These are phyloP conservation scores for Martiniozyma asiatica DNA, from an alignment of 1,139 yeast genomes.

Conservation along the genomic window DNA sequence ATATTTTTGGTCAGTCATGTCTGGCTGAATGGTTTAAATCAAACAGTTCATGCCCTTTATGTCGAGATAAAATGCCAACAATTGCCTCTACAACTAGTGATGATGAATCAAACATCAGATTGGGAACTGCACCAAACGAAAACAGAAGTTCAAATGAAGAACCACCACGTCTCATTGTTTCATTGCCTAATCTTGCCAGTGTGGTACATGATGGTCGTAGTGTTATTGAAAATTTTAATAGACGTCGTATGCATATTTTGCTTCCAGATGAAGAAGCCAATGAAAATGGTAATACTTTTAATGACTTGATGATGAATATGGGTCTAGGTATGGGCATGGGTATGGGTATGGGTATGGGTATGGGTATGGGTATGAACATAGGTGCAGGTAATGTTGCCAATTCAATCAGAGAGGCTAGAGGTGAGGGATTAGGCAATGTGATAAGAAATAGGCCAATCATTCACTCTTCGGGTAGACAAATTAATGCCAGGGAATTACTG, in stretches of 20 bases:
- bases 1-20: constrained; percentile 24
- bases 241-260: constrained; percentile 18
- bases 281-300: neutral
- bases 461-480: constrained; percentile 3
- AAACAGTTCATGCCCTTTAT: constrained; percentile 23
- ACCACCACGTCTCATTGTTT: constrained; percentile 16
- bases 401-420: neutral
- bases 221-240: constrained; percentile 18
- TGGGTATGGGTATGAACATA: constrained; percentile 1
- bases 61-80: constrained; percentile 17
- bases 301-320: neutral
- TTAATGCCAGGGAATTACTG: constrained; percentile 2
- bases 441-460: too few relatives aligned
- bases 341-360: constrained; percentile 2
- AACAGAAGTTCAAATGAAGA: constrained; percentile 6
- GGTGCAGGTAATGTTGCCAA: neutral
- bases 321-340: constrained; percentile 1
- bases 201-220: constrained; percentile 22
- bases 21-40: constrained; percentile 23
- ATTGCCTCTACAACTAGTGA: too few relatives aligned
- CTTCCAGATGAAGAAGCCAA: constrained; percentile 17
- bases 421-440: neutral
- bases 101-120: too few relatives aligned
- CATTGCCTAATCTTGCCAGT: constrained; percentile 25
- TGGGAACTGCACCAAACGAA: too few relatives aligned